Base-by-base conservation (phyloP, 2,329 filamentous ascomycete species). In the Phialocephala sp. region DNA sequence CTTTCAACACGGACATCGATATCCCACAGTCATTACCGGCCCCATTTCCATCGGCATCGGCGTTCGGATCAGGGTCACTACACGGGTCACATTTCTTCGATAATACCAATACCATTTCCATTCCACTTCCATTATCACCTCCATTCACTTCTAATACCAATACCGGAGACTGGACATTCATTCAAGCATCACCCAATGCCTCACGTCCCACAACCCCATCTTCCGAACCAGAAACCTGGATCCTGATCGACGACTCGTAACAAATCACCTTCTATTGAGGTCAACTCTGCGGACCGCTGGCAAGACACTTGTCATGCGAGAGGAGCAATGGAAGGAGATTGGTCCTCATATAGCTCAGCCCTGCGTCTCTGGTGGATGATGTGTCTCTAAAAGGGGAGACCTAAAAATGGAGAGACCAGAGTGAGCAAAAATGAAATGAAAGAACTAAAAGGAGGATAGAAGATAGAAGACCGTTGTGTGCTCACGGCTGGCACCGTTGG, bases 201-300 rank as follows among this genome's bases (percentile, higher is more conserved):
- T 57, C 59, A 55, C 41, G 52, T 24, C 57, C 60, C 24, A 47
- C 52, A 52, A 69, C 66, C 20, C 65, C 70, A 41, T 55, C 63
- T 47, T 71, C 69, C 61, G 66, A 74, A 62, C 68, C 70, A 66
- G 70, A 73, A 45, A 69, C 71, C 52, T 73, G 73, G 73, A 70
- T 71, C 58, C 71, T 73, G 69, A 71, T 69, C 63, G 73, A 73
- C 72, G 73, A 74, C 72, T 74, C 62, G 73, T 71, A 74, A 60
- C 71, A 74, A 54, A 71, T 66, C 68, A 65, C 63, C 54, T 35
- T 58, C 65, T 47, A 67, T 64, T 69, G 68, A 73, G 66, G 63
- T 43, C 66, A 72, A 70, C 69, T 71, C 69, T 60, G 67, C 60
- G 63, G 56, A 71, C 70, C 70, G 70, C 72, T 54, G 50, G 58